Percentiles rank a stretch among this genome's conserved stretches.
Evolutionary conservation across 306 rosid genomes (phyloP).

Genomic region (Senna siamea): DNA sequence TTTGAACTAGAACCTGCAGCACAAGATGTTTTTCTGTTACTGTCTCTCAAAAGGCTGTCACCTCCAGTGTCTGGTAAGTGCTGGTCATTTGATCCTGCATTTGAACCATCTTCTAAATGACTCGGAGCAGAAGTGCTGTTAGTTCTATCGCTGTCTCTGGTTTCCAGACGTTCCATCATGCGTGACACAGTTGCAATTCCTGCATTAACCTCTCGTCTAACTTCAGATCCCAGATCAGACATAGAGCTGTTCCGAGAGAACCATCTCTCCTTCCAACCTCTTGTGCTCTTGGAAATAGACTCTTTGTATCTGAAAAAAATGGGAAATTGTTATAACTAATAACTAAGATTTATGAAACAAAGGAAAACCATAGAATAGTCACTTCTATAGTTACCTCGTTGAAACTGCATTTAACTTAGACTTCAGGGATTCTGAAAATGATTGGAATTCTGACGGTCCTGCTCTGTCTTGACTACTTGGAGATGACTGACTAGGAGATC

Average conservation of each 20-base stretch:
- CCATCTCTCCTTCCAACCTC: constrained; percentile 94
- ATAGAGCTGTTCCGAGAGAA: constrained; percentile 82
- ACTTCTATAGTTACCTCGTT: constrained; percentile 55
- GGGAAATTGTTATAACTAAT: constrained; percentile 5
- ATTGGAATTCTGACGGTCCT: constrained; percentile 93
- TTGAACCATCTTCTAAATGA: constrained; percentile 53
- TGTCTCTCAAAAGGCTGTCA: constrained; percentile 48
- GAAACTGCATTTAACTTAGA: constrained; percentile 88
- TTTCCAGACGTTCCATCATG: constrained; percentile 91
- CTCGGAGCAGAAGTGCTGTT: constrained; percentile 52
- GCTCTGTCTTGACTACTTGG: constrained; percentile 82
- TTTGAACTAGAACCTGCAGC: constrained; percentile 83
- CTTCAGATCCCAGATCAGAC: constrained; percentile 89
- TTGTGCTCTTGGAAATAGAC: constrained; percentile 90
- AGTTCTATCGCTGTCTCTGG: constrained; percentile 60
- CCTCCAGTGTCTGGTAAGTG: constrained; percentile 53
- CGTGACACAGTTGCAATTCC: constrained; percentile 85
- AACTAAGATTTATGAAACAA: constrained; percentile 9
- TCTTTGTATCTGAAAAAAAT: constrained; percentile 76
- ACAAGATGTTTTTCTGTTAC: constrained; percentile 51
- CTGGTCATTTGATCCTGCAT: constrained; percentile 50
- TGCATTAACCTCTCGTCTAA: constrained; percentile 78
- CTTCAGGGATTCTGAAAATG: constrained; percentile 87
- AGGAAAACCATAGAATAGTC: constrained; percentile 19
- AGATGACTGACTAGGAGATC: constrained; percentile 69